Percentiles rank a stretch among this genome's conserved stretches.
phyloP scores from a whole-genome alignment of 2,329 filamentous ascomycete genomes.

The Arthrobotrys pseudoclavata region DNA sequence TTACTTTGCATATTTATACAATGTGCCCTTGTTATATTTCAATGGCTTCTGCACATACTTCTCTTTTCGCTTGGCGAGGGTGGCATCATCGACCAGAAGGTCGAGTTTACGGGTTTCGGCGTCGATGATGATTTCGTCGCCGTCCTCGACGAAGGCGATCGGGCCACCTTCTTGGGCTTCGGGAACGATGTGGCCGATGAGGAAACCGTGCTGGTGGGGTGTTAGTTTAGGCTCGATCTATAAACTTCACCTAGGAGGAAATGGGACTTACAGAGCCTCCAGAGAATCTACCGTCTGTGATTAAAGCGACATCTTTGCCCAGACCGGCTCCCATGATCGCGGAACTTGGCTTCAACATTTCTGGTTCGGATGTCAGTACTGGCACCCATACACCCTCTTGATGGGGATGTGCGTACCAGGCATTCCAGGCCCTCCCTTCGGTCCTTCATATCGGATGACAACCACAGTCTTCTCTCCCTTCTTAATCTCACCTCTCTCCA shows the following conservation, averaged over 20 bases:
- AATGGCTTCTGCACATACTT: conserved; percentile 71
- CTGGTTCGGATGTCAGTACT: conserved; percentile 64
- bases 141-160: conserved; percentile 73
- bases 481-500: conserved; percentile 78
- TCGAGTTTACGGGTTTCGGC: conserved; percentile 72
- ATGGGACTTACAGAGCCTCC: conserved; percentile 67
- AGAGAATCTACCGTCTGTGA: conserved; percentile 77
- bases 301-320: conserved; percentile 77
- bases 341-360: conserved; percentile 80
- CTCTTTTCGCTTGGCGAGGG: conserved; percentile 70
- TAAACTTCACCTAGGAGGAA: background rate
- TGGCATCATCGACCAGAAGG: conserved; percentile 69
- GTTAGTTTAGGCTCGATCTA: background rate
- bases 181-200: conserved; percentile 75
- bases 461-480: conserved; percentile 83
- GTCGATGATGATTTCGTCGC: conserved; percentile 74
- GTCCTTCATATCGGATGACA: conserved; percentile 80
- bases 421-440: conserved; percentile 81
- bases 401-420: conserved; percentile 64
- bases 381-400: background rate
- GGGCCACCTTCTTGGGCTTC: conserved; percentile 74
- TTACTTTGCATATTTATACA: conserved; percentile 72
- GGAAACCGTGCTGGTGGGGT: conserved; percentile 70
- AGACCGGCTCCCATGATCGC: conserved; percentile 81
- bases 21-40: conserved; percentile 73